Conservation (phyloP, 345 rosid species). For the Nephelium lappaceum region DNA sequence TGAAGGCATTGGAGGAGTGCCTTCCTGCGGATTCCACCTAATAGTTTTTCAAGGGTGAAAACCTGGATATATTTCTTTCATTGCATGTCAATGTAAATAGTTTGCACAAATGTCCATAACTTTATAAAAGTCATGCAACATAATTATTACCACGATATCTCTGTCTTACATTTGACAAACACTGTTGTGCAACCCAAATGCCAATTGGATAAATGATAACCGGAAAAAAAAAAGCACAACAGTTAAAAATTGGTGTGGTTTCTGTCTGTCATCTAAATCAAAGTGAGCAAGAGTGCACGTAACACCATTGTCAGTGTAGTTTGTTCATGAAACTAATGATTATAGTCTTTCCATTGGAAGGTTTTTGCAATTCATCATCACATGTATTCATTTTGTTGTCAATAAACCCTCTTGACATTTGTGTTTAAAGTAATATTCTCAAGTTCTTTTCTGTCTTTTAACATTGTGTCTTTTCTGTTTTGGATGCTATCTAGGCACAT, state of each 20-base stretch:
- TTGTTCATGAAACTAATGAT: neutral
- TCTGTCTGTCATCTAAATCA: neutral
- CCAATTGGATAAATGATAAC: neutral
- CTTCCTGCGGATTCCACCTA: conserved; percentile 76
- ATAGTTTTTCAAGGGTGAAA: conserved; percentile 80
- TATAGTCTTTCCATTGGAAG: neutral
- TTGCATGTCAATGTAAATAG: conserved; percentile 9
- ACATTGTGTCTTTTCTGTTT: conserved; percentile 13
- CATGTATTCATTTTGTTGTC: neutral
- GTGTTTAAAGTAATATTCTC: neutral
- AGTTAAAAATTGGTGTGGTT: neutral
- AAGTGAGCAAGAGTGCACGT: neutral
- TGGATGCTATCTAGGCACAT: conserved; percentile 56
- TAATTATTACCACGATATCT: neutral
- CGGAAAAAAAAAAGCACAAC: neutral
- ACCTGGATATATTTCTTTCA: conserved; percentile 7
- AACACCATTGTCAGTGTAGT: neutral
- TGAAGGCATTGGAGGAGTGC: conserved; percentile 71
- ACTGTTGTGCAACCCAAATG: neutral
- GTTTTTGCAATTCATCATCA: neutral
- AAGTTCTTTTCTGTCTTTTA: conserved; percentile 5
- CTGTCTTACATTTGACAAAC: neutral
- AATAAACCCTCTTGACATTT: neutral
- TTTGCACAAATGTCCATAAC: neutral
- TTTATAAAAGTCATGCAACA: too few species aligned